Evolutionary conservation across 805 yeast genomes (phyloP).

Genomic region (Starmerella ratchasimensis): DNA sequence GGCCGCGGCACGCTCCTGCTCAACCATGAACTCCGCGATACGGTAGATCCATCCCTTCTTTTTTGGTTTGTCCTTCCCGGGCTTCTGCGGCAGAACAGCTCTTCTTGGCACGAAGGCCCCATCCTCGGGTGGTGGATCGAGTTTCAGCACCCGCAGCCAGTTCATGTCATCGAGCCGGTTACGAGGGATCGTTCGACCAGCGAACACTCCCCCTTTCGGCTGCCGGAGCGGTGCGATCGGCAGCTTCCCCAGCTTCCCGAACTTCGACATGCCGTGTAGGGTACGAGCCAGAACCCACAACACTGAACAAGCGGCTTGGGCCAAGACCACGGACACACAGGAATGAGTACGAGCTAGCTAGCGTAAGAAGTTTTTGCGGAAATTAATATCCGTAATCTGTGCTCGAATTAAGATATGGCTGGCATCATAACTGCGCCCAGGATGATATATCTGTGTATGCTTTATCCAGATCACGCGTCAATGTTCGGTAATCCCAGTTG

Average conservation of each 20-base stretch:
- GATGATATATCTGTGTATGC: too few relatives aligned
- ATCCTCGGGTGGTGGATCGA: constrained; percentile 19
- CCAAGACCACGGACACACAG: not conserved
- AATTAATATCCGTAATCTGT: too few relatives aligned
- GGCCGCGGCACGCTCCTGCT: too few relatives aligned
- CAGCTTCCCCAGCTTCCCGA: constrained; percentile 10
- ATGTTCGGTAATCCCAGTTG: too few relatives aligned
- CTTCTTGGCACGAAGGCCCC: constrained; percentile 17
- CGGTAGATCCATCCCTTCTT: constrained; percentile 11
- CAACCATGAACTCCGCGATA: constrained; percentile 14
- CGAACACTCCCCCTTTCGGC: constrained; percentile 17
- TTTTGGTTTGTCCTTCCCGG: constrained; percentile 1
- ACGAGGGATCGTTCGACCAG: constrained; percentile 18
- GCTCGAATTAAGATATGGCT: too few relatives aligned
- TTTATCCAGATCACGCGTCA: too few relatives aligned
- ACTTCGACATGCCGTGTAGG: not conserved
- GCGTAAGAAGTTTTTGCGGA: too few relatives aligned
- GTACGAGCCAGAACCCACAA: not conserved
- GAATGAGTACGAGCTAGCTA: too few relatives aligned
- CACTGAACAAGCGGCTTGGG: too few relatives aligned
- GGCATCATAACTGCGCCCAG: too few relatives aligned
- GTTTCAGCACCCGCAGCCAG: constrained; percentile 18
- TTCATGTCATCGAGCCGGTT: constrained; percentile 11
- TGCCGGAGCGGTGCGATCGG: constrained; percentile 12
- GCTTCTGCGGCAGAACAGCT: not conserved